phyloP scores from a whole-genome alignment of 148 eudicot species.

The Gaultheria prostrata region DNA sequence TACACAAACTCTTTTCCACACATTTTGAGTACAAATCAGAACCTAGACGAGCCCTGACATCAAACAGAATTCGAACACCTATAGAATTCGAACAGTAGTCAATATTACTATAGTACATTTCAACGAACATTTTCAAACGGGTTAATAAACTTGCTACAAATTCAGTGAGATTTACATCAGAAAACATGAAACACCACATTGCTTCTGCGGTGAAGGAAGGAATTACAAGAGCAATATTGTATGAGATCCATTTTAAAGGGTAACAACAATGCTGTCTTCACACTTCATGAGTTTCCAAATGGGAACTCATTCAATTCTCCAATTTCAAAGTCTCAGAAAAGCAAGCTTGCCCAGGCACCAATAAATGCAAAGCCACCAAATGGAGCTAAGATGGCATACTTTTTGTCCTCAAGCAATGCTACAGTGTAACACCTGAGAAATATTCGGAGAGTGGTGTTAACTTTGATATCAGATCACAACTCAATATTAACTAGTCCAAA shows the following conservation, averaged over 20 bases:
- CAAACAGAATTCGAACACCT: no score
- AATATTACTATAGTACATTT: no score
- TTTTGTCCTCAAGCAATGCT: slow-evolving; percentile 83
- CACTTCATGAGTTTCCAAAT: background rate
- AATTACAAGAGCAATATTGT: background rate
- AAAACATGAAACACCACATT: background rate
- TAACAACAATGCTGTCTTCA: background rate
- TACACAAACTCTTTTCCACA: background rate
- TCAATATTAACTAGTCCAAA: no score
- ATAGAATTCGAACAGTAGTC: background rate
- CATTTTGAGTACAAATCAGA: background rate
- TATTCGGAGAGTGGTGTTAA: background rate
- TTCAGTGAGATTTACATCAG: background rate
- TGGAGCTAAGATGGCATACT: slow-evolving; percentile 67
- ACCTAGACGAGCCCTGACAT: no score
- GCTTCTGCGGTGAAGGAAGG: no score
- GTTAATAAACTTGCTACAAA: background rate
- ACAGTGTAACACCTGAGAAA: slow-evolving; percentile 73
- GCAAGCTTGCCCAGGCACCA: slow-evolving; percentile 88
- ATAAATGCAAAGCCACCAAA: slow-evolving; percentile 89
- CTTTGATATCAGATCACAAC: background rate
- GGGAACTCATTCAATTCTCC: slow-evolving; percentile 7
- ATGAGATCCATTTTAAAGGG: background rate
- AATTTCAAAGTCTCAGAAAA: slow-evolving; percentile 36
- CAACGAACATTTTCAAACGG: no score